Conservation (phyloP, 2,329 filamentous ascomycete species). For the Ceratocystis albifundus region DNA sequence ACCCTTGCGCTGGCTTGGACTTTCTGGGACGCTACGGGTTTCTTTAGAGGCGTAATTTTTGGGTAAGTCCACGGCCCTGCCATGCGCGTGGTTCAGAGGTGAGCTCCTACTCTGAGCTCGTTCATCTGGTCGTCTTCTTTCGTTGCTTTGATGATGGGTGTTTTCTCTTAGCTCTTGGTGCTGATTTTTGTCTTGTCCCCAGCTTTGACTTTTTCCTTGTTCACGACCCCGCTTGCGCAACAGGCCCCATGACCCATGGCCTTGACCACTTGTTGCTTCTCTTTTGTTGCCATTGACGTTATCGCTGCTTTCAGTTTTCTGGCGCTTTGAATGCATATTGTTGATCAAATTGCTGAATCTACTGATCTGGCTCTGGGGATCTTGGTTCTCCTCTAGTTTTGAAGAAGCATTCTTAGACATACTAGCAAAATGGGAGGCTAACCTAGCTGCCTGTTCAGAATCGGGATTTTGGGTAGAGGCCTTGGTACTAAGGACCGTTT, state of each 20-base stretch:
- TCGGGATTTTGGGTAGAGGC: neutral
- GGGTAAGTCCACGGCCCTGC: neutral
- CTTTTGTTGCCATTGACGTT: slow-evolving; percentile 3
- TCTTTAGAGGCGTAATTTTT: neutral
- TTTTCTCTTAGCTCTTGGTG: neutral
- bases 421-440: neutral
- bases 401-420: neutral
- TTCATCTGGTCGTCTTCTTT: neutral
- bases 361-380: slow-evolving; percentile 12
- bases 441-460: neutral
- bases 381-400: neutral
- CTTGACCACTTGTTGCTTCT: neutral
- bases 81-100: neutral
- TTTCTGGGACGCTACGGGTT: too few species aligned
- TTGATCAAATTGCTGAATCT: slow-evolving; percentile 19
- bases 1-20: neutral
- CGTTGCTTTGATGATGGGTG: neutral
- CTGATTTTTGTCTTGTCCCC: slow-evolving; percentile 8
- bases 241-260: slow-evolving; percentile 13
- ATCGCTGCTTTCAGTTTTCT: slow-evolving; percentile 12
- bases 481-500: neutral
- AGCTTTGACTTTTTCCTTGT: neutral
- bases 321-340: slow-evolving; percentile 15
- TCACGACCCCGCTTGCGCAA: slow-evolving; percentile 14
- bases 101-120: neutral